Conservation (phyloP, 441 rosid genomes). For the Euphorbia schlechtendalii region DNA sequence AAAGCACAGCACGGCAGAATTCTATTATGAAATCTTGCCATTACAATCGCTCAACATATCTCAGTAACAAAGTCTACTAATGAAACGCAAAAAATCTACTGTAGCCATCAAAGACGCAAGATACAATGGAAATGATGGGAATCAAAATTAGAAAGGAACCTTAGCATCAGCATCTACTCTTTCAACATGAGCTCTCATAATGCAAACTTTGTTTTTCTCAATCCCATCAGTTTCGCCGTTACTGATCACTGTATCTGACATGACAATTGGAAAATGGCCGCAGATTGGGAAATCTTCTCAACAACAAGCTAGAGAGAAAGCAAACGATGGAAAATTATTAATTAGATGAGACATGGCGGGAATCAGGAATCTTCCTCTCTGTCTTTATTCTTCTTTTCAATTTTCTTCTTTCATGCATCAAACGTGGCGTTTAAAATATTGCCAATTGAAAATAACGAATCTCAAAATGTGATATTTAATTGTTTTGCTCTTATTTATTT, state of each 20-base stretch:
- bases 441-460: no score
- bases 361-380: no score
- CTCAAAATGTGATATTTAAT: no score
- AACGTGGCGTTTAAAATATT: no score
- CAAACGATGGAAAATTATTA: background rate
- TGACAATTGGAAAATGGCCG: background rate
- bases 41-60: background rate
- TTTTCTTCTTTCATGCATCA: no score
- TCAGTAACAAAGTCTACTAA: background rate
- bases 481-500: no score
- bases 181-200: constrained; percentile 70
- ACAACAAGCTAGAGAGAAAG: background rate
- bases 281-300: background rate
- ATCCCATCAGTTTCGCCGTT: constrained; percentile 35
- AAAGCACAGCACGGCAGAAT: background rate
- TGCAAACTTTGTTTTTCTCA: constrained; percentile 61
- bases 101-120: no score
- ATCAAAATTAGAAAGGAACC: constrained; percentile 27
- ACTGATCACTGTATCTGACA: constrained; percentile 18
- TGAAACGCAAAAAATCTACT: background rate
- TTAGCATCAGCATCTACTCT: constrained; percentile 64
- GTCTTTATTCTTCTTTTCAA: no score
- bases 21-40: background rate
- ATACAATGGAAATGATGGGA: background rate
- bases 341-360: no score